Conservation (phyloP, 192 early-diverging fungal genomes). For the Mortierella hygrophila region DNA sequence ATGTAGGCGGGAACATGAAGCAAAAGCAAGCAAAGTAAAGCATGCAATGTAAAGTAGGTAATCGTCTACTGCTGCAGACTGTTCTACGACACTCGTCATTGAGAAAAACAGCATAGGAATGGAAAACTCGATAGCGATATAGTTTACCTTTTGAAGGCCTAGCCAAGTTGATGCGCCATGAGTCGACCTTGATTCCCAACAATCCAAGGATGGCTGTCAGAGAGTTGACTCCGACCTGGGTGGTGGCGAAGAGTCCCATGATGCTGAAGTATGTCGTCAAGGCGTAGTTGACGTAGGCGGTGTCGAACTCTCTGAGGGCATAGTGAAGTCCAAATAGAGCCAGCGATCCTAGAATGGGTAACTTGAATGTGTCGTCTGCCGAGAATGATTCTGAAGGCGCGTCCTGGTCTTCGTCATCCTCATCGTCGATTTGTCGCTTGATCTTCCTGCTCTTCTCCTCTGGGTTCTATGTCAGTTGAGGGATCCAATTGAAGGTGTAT, state of each 20-base stretch:
- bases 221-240: conserved; percentile 67
- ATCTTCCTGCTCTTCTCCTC: conserved; percentile 48
- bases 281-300: conserved; percentile 81
- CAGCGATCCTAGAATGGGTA: conserved; percentile 88
- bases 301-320: conserved; percentile 83
- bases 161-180: conserved; percentile 76
- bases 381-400: conserved; percentile 77
- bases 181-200: conserved; percentile 65
- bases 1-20: not conserved
- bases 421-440: conserved; percentile 57
- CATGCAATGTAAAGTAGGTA: not conserved
- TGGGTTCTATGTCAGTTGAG: conserved; percentile 35
- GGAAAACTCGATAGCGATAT: not conserved
- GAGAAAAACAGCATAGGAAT: not conserved
- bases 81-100: not conserved
- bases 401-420: conserved; percentile 74
- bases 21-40: not conserved
- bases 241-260: conserved; percentile 78
- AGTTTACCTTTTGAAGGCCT: conserved; percentile 69
- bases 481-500: not conserved
- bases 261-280: conserved; percentile 87
- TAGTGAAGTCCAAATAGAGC: conserved; percentile 86
- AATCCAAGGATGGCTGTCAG: conserved; percentile 57
- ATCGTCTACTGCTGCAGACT: not conserved
- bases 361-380: conserved; percentile 85